Base-by-base conservation (phyloP, 2,329 filamentous ascomycete genomes). In the Ophiostoma piceae region DNA sequence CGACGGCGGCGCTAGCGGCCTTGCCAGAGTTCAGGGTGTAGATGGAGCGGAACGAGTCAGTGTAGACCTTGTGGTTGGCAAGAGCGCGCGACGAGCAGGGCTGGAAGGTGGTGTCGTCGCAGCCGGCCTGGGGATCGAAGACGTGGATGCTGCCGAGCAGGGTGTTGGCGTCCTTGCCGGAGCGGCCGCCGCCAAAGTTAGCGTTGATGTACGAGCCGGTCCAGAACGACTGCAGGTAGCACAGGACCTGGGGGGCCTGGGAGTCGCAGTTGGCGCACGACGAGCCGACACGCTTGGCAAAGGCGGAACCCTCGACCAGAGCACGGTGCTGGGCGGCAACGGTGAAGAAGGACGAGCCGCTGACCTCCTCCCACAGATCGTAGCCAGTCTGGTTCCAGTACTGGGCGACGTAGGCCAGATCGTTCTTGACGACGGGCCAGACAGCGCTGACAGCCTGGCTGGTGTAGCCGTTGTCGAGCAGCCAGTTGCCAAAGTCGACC, bases 281-380 rank as follows among this genome's bases (percentile, higher is more conserved):
- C 68, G 85, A 82, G 19, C 88, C 87, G 6, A 94, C 82, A 26
- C 82, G 80, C n/a, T 79, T 78, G 3, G 92, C 91, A 19, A 95
- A 83, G 2, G 83, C 81, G 69, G 83, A 86, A 6, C 92, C 92
- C 79, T 91, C 87, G 7, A 88, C 81, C 16, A 89, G 81, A n/a
- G 87, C 84, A 74, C 91, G 87, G 76, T 94, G 88, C 71, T 91
- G 87, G 57, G 85, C 84, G 2, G 87, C 86, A 41, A 88, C 80
- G 1, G 92, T 95, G 79, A 94, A 96, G 82, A 94, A 95, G 0
- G 90, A 93, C 29, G 86, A 88, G 57, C 91, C 90, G 32, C 83
- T 81, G 16, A 94, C 86, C 77, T 95, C 92, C 77, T 95, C 92
- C 92, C 92, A 95, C 2, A 96, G 83, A 77, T 96, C 92, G 75